phyloP scores from a whole-genome alignment of 768 basidiomycete genomes.

The Favolaschia claudopus region DNA sequence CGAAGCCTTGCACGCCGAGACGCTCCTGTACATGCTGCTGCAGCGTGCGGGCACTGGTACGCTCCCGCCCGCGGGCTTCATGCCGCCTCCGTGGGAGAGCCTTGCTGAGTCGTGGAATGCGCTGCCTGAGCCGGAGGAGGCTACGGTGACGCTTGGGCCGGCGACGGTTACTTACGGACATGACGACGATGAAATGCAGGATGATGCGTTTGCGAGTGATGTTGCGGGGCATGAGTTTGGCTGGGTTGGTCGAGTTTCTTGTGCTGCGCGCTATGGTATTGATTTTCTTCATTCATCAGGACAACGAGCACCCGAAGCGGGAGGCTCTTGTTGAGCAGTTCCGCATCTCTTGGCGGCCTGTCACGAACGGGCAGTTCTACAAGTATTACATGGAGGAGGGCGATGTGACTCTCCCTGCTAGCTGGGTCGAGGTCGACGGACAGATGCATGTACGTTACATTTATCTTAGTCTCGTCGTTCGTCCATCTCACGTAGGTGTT shows the following conservation, averaged over 20 bases:
- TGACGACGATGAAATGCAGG: slow-evolving; percentile 80
- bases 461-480: not conserved
- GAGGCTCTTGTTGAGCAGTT: slow-evolving; percentile 70
- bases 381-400: slow-evolving; percentile 63
- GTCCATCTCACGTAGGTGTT: not conserved
- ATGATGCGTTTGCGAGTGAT: slow-evolving; percentile 44
- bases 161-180: slow-evolving; percentile 75
- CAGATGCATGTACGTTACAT: slow-evolving; percentile 52
- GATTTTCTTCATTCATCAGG: slow-evolving; percentile 37
- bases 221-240: slow-evolving; percentile 66
- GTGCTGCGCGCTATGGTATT: not conserved
- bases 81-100: slow-evolving; percentile 73
- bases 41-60: slow-evolving; percentile 83
- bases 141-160: slow-evolving; percentile 65
- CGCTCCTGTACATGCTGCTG: slow-evolving; percentile 92
- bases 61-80: slow-evolving; percentile 78
- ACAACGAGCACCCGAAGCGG: slow-evolving; percentile 85
- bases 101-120: slow-evolving; percentile 59
- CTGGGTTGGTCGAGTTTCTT: slow-evolving; percentile 15
- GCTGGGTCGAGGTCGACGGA: slow-evolving; percentile 71
- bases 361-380: slow-evolving; percentile 90
- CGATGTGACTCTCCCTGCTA: slow-evolving; percentile 65
- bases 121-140: slow-evolving; percentile 47
- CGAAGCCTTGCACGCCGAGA: slow-evolving; percentile 90
- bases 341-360: slow-evolving; percentile 82